phyloP scores from a whole-genome alignment of 2,329 filamentous ascomycete species.

The Neonectria neomacrospora region DNA sequence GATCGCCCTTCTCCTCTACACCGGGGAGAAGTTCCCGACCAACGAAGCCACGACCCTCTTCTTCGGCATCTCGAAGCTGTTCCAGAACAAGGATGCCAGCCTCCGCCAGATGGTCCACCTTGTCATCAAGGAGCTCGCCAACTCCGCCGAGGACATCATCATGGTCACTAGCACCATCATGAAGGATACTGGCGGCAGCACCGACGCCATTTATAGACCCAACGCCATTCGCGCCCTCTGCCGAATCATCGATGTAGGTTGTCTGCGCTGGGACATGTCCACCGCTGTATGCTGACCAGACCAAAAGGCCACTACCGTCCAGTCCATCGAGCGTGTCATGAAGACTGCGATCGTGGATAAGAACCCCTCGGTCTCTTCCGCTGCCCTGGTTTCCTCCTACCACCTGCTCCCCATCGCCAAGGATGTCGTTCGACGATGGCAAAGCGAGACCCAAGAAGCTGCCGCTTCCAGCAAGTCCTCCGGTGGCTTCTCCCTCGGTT shows the following conservation, averaged over 20 bases:
- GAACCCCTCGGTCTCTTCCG: constrained; percentile 95
- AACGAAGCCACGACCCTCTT: constrained; percentile 98
- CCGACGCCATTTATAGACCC: constrained; percentile 91
- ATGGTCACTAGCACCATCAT: constrained; percentile 99
- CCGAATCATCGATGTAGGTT: constrained; percentile 91
- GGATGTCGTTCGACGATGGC: constrained; percentile 96
- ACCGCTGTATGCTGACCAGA: constrained; percentile 42
- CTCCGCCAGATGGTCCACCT: constrained; percentile 99
- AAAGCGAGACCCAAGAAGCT: constrained; percentile 97
- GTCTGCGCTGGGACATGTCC: constrained; percentile 19
- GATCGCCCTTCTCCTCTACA: constrained; percentile 95
- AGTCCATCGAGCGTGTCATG: constrained; percentile 97
- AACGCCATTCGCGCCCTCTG: constrained; percentile 97
- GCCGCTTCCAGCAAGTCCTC: constrained; percentile 90
- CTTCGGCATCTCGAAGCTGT: constrained; percentile 98
- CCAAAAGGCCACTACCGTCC: constrained; percentile 85
- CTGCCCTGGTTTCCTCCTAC: constrained; percentile 95
- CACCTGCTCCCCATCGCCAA: constrained; percentile 95
- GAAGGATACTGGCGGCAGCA: constrained; percentile 98
- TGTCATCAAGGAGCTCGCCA: constrained; percentile 96
- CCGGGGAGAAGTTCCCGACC: constrained; percentile 94
- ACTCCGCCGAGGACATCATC: constrained; percentile 97
- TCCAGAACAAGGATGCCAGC: constrained; percentile 99
- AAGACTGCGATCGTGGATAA: constrained; percentile 99
- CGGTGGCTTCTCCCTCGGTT: constrained; percentile 89